Evolutionary conservation across 169 alveolate species (phyloP).

Genomic region (Cryptosporidium bovis): DNA sequence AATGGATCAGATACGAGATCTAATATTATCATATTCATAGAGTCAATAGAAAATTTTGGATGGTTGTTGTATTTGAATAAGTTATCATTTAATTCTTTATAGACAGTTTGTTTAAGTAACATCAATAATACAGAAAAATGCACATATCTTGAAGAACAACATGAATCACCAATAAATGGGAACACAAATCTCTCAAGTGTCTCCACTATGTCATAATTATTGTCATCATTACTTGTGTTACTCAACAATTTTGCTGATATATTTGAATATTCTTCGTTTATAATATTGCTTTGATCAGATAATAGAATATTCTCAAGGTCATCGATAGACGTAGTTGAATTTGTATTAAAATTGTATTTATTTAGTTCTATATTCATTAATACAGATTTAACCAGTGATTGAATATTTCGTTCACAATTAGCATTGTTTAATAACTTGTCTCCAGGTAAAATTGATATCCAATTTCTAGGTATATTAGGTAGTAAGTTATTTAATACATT

Average conservation of each 20-base stretch:
- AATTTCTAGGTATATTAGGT: conserved; percentile 34
- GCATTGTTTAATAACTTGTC: no score
- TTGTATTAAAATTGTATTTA: not conserved
- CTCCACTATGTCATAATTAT: not conserved
- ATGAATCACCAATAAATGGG: conserved; percentile 52
- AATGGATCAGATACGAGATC: conserved; percentile 38
- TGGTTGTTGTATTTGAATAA: conserved; percentile 27
- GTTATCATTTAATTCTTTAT: conserved; percentile 20
- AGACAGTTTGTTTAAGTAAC: conserved; percentile 33
- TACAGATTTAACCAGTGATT: not conserved
- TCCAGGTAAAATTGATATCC: conserved; percentile 35
- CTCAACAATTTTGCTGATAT: no score
- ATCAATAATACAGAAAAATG: conserved; percentile 30
- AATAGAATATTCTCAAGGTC: not conserved
- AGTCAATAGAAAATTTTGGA: conserved; percentile 29
- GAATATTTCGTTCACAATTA: not conserved
- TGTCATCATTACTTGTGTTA: not conserved
- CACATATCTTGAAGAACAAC: conserved; percentile 33
- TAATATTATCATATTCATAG: conserved; percentile 3
- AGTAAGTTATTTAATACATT: conserved; percentile 6
- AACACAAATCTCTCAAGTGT: conserved; percentile 21
- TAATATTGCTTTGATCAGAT: not conserved
- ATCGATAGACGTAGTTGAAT: not conserved
- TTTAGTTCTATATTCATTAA: not conserved
- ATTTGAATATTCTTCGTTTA: not conserved